phyloP scores from a whole-genome alignment of 2,329 filamentous ascomycete genomes.

The Nannizziopsis barbatae region DNA sequence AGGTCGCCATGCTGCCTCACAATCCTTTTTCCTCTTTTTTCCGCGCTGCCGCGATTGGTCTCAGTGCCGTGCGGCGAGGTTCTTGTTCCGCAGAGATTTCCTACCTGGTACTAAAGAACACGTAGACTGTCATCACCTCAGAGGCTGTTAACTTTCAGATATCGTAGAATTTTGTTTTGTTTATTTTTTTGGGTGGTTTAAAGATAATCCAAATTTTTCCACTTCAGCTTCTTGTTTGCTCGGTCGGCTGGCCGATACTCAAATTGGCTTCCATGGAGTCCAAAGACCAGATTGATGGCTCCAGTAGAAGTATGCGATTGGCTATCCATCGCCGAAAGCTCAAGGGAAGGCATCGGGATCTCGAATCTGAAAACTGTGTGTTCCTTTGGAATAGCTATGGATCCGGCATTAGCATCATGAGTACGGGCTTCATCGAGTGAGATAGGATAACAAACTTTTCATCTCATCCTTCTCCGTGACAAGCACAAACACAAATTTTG shows the following conservation, averaged over 20 bases:
- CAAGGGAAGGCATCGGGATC: constrained; percentile 42
- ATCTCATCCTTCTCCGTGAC: constrained; percentile 59
- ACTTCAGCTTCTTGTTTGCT: constrained; percentile 84
- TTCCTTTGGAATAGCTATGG: constrained; percentile 69
- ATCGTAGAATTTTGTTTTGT: too few species aligned
- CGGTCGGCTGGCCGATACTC: constrained; percentile 71
- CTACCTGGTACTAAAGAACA: too few species aligned
- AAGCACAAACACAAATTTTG: constrained; percentile 74
- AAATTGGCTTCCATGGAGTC: constrained; percentile 80
- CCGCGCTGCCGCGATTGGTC: too few species aligned
- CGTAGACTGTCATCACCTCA: too few species aligned
- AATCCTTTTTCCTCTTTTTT: too few species aligned
- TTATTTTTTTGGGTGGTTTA: too few species aligned
- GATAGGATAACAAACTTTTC: constrained; percentile 44
- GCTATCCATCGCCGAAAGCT: constrained; percentile 11
- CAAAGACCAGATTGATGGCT: constrained; percentile 54
- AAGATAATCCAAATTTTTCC: constrained; percentile 63
- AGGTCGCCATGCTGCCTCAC: too few species aligned
- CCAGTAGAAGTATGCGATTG: constrained; percentile 16
- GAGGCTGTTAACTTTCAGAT: too few species aligned
- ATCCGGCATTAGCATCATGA: constrained; percentile 4
- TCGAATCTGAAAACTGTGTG: constrained; percentile 72
- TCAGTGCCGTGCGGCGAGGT: too few species aligned
- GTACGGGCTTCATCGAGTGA: neutral
- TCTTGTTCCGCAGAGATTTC: too few species aligned